Conservation (phyloP, 2,329 filamentous ascomycete species). For the Ophiocordyceps sinensis region DNA sequence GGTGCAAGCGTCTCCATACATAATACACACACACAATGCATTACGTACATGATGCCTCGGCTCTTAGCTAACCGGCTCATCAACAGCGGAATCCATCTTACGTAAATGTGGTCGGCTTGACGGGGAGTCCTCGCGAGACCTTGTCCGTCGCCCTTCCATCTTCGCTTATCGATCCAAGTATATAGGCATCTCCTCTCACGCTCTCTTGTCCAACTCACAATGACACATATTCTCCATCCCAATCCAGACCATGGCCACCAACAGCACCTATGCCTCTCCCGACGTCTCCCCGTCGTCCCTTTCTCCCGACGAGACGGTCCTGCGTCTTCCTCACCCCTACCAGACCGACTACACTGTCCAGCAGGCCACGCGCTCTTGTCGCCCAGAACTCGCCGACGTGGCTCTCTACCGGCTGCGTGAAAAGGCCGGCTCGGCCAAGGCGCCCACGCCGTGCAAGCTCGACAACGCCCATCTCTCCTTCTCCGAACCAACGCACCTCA, state of each 20-base stretch:
- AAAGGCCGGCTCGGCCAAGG: slow-evolving; percentile 12
- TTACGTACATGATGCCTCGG: too few relatives aligned
- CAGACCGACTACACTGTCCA: slow-evolving; percentile 28
- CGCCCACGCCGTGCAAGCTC: slow-evolving; percentile 14
- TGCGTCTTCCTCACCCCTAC: slow-evolving; percentile 36
- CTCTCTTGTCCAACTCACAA: too few relatives aligned
- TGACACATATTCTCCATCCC: too few relatives aligned
- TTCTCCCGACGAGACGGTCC: slow-evolving; percentile 21
- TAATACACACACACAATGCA: too few relatives aligned
- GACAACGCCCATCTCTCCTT: slow-evolving; percentile 25
- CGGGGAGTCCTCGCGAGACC: too few relatives aligned
- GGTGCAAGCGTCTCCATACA: too few relatives aligned
- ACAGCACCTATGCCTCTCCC: slow-evolving; percentile 2
- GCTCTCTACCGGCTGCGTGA: slow-evolving; percentile 21
- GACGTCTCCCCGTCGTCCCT: slow-evolving; percentile 10
- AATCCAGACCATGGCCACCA: slow-evolving; percentile 8
- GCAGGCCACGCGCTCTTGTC: slow-evolving; percentile 7
- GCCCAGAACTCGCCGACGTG: neutral
- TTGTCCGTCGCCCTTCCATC: too few relatives aligned
- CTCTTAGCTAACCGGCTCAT: too few relatives aligned
- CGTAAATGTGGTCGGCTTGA: too few relatives aligned
- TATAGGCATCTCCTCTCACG: too few relatives aligned
- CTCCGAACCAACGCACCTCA: slow-evolving; percentile 29
- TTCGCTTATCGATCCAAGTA: too few relatives aligned
- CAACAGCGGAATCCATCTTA: too few relatives aligned